These are phyloP conservation scores for Porcisia hertigi DNA, from an alignment of 208 protist genomes.

Conservation along the genomic window DNA sequence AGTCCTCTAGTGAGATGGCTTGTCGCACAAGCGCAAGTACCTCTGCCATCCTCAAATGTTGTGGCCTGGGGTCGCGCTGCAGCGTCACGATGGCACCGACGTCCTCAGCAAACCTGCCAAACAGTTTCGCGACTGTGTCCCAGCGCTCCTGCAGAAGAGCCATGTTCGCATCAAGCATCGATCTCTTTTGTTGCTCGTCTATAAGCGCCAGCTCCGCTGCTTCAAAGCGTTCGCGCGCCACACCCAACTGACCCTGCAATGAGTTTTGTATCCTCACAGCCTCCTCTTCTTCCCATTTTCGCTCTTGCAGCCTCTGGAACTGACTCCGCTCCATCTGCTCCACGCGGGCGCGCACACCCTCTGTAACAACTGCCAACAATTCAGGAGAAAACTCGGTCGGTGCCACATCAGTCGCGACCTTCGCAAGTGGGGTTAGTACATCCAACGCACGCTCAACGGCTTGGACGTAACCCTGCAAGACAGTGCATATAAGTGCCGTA, in stretches of 20 bases:
- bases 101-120: slow-evolving; percentile 2
- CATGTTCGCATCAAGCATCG: neutral
- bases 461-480: slow-evolving; percentile 1
- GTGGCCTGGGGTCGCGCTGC: neutral
- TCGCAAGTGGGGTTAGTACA: neutral
- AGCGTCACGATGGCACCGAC: neutral
- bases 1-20: neutral
- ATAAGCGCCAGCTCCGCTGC: neutral
- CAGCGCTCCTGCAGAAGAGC: neutral
- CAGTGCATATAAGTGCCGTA: neutral
- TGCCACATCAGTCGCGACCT: neutral
- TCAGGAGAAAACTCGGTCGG: neutral
- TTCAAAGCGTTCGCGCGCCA: neutral
- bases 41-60: neutral
- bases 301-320: neutral
- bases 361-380: neutral
- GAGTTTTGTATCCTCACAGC: neutral
- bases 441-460: neutral
- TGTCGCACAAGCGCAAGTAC: neutral
- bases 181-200: neutral
- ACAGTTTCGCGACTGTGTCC: neutral
- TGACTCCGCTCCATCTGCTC: slow-evolving; percentile 7
- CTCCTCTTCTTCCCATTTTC: neutral
- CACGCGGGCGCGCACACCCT: neutral
- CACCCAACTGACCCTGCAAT: neutral